phyloP scores from a whole-genome alignment of 352 stramenopile genomes.

The Pythium oligandrum region DNA sequence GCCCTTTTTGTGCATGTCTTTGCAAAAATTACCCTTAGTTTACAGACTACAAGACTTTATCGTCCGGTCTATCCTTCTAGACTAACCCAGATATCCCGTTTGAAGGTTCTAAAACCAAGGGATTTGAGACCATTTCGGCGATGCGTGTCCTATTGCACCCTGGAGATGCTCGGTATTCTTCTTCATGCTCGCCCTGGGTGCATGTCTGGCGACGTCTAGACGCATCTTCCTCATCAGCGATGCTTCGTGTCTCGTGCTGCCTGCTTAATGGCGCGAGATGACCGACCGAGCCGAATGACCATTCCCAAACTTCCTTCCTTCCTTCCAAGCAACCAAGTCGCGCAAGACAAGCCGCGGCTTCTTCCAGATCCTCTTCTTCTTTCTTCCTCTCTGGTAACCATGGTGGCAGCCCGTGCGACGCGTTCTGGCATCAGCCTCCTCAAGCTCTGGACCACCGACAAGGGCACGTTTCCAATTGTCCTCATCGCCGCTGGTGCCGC shows the following conservation, averaged over 20 bases:
- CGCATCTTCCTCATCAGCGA: not conserved
- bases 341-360: too few species aligned
- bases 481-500: constrained; percentile 34
- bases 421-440: constrained; percentile 30
- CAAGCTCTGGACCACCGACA: constrained; percentile 64
- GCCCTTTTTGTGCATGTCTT: constrained; percentile 19
- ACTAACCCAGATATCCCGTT: too few species aligned
- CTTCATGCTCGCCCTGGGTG: constrained; percentile 1
- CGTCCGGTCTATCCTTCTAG: too few species aligned
- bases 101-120: constrained; percentile 3
- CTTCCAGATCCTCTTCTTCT: too few species aligned
- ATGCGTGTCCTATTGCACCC: too few species aligned
- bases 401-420: constrained; percentile 19
- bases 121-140: too few species aligned
- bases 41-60: not conserved
- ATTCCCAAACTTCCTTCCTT: constrained; percentile 13
- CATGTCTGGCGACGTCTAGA: constrained; percentile 7
- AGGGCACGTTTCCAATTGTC: constrained; percentile 54
- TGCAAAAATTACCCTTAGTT: constrained; percentile 14
- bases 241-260: constrained; percentile 19
- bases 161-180: not conserved
- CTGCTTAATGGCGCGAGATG: not conserved
- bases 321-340: constrained; percentile 8
- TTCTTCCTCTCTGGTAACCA: constrained; percentile 1
- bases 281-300: not conserved